Conservation (phyloP, 257 asterid genomes). For the Coffea eugenioides region DNA sequence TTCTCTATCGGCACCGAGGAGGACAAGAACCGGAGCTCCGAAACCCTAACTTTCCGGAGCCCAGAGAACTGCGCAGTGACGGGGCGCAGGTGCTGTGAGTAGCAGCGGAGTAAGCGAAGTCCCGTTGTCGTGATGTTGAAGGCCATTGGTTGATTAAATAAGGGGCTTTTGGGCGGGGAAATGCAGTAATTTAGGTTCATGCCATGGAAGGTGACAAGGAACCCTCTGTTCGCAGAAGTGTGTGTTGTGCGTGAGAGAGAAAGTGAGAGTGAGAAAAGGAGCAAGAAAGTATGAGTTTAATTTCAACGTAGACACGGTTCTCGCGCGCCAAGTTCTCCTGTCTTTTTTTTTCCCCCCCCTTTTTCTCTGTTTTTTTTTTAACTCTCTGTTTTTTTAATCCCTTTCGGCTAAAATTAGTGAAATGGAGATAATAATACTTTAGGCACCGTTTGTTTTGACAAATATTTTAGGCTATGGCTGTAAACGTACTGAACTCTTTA, state of each 20-base stretch:
- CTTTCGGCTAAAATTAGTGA: too few species aligned
- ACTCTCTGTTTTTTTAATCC: too few species aligned
- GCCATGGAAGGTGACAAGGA: not conserved
- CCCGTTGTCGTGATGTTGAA: constrained; percentile 1
- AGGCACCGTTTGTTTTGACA: too few species aligned
- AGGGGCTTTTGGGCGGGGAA: constrained; percentile 1
- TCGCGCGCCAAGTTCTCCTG: too few species aligned
- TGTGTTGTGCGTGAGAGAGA: not conserved
- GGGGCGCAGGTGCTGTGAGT: constrained; percentile 17
- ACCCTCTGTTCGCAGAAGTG: not conserved
- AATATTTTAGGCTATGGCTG: too few species aligned
- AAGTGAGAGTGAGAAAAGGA: not conserved
- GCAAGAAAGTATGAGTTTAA: not conserved
- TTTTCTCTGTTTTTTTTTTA: too few species aligned
- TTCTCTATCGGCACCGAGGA: constrained; percentile 25
- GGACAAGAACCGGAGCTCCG: constrained; percentile 58
- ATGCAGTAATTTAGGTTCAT: constrained; percentile 7
- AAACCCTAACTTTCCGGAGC: constrained; percentile 29
- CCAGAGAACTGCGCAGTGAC: constrained; percentile 33
- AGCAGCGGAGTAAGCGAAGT: constrained; percentile 18
- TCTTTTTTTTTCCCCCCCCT: too few species aligned
- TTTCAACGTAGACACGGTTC: too few species aligned
- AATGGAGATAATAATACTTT: too few species aligned
- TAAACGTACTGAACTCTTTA: too few species aligned
- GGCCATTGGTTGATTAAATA: constrained; percentile 2